phyloP scores from a whole-genome alignment of 768 basidiomycete species.

The Obba rivulosa region DNA sequence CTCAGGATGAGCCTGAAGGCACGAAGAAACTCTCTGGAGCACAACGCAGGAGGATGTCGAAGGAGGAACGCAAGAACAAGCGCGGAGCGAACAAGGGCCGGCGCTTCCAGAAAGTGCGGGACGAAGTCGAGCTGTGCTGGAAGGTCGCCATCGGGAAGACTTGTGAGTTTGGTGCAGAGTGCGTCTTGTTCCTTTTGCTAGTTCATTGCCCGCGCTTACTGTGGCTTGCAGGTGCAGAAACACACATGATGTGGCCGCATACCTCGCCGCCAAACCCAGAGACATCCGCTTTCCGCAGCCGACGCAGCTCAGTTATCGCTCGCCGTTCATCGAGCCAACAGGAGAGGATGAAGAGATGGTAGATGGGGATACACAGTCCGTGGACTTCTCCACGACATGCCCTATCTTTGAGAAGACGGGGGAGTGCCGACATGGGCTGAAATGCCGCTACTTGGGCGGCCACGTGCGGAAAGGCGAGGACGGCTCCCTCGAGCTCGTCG shows the following conservation, averaged over 20 bases:
- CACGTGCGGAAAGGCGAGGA: constrained; percentile 53
- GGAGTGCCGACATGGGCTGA: constrained; percentile 78
- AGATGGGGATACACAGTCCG: constrained; percentile 28
- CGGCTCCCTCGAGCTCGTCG: constrained; percentile 38
- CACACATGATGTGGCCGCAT: constrained; percentile 71
- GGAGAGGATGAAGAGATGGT: constrained; percentile 22
- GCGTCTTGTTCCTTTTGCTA: constrained; percentile 19
- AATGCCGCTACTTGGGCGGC: constrained; percentile 85
- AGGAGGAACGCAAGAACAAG: constrained; percentile 67
- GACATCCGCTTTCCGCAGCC: constrained; percentile 62
- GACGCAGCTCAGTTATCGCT: constrained; percentile 34
- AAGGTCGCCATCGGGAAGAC: constrained; percentile 60
- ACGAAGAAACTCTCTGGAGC: constrained; percentile 27
- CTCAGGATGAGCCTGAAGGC: constrained; percentile 9
- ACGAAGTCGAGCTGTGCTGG: constrained; percentile 82
- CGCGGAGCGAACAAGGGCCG: constrained; percentile 82
- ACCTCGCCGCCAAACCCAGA: constrained; percentile 68
- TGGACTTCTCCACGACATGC: constrained; percentile 49
- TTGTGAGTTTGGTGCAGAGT: constrained; percentile 72
- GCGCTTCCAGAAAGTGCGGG: constrained; percentile 69
- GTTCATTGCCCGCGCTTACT: neutral
- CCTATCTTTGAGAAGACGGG: constrained; percentile 67
- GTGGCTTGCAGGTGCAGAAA: constrained; percentile 58
- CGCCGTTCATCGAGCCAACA: constrained; percentile 45
- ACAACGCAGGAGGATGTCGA: constrained; percentile 42